Evolutionary conservation across 441 rosid species (phyloP), one percentile per base, ranked within the genome.

Genomic region (Flueggea neowawraea): DNA sequence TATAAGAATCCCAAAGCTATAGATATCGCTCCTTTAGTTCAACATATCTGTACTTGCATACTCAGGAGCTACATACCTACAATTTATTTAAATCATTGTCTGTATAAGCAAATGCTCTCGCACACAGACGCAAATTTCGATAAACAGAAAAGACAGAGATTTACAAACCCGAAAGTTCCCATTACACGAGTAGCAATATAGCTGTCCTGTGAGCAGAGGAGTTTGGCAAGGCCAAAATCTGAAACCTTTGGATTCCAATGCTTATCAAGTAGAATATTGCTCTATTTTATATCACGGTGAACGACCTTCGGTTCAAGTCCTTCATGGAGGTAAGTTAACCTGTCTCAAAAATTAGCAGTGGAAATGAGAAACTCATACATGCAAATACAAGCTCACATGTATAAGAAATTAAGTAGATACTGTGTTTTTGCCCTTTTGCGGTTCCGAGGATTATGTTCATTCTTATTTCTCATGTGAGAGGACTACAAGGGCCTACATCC

Each of bases 241-340:
- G 98, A 93, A 55, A 90, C 95, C 68, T 90, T 90, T 0, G 98
- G 58, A 71, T 85, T 90, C 97, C 98, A 93, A 72, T 75, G 86
- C 82, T 78, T 86, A 73, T 93, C 96, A 5, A 90, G 88, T 75
- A 93, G 88, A 66, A 93, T 88, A 74, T 93, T 93, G 80, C 98
- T 93, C 0, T 97, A 93, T 72, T 93, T 90, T 61, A 93, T 82
- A 54, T 93, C 98, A 0, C 97, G 82, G 49, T 93, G 98, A 60
- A 93, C 91, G 14, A 93, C 97, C 78, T 93, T 93, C 10, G 98
- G 98, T 63, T 93, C 98, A 0, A 93, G 90, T 58, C 97, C 96
- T 75, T 93, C 98, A 5, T 93, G 98, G 70, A 93, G 79, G 74
- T 93, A 93, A 63, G 89, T 70, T 52, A 93, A 78, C 64, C 90